Base-by-base conservation (phyloP, 805 yeast genomes). In the Cyberlindnera meyerae region DNA sequence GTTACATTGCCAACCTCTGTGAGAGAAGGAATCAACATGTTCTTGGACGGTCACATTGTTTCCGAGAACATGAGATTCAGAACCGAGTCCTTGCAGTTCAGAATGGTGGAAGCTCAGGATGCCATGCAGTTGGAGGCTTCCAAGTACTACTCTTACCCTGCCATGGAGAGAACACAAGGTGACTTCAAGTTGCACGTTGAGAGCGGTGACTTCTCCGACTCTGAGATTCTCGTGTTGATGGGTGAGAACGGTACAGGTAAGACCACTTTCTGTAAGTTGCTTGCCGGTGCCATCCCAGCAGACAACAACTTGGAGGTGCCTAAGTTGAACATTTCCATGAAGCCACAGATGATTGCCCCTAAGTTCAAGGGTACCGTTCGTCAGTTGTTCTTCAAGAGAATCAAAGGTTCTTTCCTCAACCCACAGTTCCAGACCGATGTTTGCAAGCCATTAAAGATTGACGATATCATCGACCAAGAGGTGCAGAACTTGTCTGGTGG, bases 191-290 rank as follows among this genome's bases (percentile, higher is more conserved):
- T 93, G 61, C 70, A 65, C 40, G 82, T 93, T 43, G 82, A 85
- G 57, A 57, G 75, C 30, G 99, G 99, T 67, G 89, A 82, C 41
- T 93, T 90, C 67, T 81, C 95, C 39, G 95, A 93, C 63, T 85
- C 96, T 29, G 98, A 93, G 70, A 93, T 93, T 54, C 74, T 93
- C 55, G 98, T 93, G 40, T 86, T 93, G 96, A 90, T 93, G 95
- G 99, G 99, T 61, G 98, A 93, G 69, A 93, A 93, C 64, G 99
- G 99, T 70, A 93, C 98, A 14, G 99, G 99, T 71, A 93, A 93
- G 70, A 93, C 99, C 28, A 93, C 99, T 12, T 81, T 93, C 71
- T 90, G 97, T 76, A 85, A 83, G 63, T 70, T 93, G 55, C 72
- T 93, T 55, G 97, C 99, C 16, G 98, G 97, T 58, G 87, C 87